Evolutionary conservation across 1,284 basidiomycete species (phyloP).

Genomic region (Flammula alnicola): DNA sequence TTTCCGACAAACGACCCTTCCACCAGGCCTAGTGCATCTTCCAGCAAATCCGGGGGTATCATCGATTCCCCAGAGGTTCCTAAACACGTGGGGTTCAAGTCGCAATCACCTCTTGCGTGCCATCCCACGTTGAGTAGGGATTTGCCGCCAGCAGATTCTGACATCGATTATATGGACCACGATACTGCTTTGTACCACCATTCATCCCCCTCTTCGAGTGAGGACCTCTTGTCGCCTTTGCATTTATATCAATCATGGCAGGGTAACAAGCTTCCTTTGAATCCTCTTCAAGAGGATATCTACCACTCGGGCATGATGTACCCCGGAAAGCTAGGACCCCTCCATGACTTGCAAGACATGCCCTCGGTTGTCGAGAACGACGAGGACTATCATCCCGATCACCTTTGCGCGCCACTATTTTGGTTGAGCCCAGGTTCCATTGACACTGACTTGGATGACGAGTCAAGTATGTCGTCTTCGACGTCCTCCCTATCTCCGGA

Average conservation of each 20-base stretch:
- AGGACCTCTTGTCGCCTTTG: constrained; percentile 11
- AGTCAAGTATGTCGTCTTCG: constrained; percentile 14
- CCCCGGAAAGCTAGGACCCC: background rate
- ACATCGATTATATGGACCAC: constrained; percentile 10
- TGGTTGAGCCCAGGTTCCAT: constrained; percentile 23
- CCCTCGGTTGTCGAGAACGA: background rate
- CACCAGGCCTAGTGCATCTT: background rate
- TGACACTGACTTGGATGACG: constrained; percentile 23
- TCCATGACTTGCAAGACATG: background rate
- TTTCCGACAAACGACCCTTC: background rate
- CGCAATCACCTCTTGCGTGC: background rate
- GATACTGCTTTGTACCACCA: background rate
- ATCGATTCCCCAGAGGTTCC: background rate
- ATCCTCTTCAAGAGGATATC: constrained; percentile 1
- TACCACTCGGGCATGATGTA: background rate
- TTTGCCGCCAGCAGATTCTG: constrained; percentile 6
- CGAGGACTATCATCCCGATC: background rate
- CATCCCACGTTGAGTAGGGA: background rate
- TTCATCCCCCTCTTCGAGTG: constrained; percentile 1
- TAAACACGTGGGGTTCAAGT: background rate
- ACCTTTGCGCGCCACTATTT: background rate
- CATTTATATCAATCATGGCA: constrained; percentile 6
- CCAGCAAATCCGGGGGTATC: background rate
- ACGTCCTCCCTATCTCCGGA: constrained; percentile 18
- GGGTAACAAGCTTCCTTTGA: background rate